Percentiles rank a stretch among this genome's conserved stretches.
phyloP scores from a whole-genome alignment of 768 basidiomycete genomes.

The Termitomyces titanicus region DNA sequence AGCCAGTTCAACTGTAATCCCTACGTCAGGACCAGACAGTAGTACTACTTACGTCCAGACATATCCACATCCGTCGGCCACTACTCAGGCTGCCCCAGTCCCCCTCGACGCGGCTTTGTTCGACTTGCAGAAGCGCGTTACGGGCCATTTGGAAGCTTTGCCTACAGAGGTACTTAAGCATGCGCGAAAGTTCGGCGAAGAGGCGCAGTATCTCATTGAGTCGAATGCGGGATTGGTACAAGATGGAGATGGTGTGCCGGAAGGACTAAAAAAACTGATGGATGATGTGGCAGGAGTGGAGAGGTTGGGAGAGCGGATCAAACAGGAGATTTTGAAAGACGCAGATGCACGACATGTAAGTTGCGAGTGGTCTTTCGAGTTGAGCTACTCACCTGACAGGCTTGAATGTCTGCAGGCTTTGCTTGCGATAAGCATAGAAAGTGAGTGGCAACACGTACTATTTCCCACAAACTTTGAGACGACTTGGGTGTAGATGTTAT shows the following conservation, averaged over 20 bases:
- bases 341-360: constrained; percentile 28
- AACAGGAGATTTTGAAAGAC: constrained; percentile 30
- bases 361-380: neutral
- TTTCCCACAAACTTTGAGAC: neutral
- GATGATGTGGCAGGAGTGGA: constrained; percentile 31
- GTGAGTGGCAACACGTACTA: constrained; percentile 2
- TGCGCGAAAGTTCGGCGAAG: constrained; percentile 27
- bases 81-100: neutral
- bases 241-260: constrained; percentile 21
- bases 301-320: constrained; percentile 25
- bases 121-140: constrained; percentile 17
- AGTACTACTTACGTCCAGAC: constrained; percentile 6
- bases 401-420: constrained; percentile 20
- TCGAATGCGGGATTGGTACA: constrained; percentile 11
- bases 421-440: constrained; percentile 28
- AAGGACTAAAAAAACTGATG: constrained; percentile 27
- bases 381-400: neutral
- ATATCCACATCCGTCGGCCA: neutral
- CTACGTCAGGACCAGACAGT: neutral
- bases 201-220: constrained; percentile 28
- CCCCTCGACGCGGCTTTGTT: constrained; percentile 11
- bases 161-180: constrained; percentile 28
- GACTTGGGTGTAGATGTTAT: constrained; percentile 11
- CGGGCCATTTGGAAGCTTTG: constrained; percentile 27
- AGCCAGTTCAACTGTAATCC: neutral